Base-by-base conservation (phyloP, 768 basidiomycete species). In the Polyporus arcularius region DNA sequence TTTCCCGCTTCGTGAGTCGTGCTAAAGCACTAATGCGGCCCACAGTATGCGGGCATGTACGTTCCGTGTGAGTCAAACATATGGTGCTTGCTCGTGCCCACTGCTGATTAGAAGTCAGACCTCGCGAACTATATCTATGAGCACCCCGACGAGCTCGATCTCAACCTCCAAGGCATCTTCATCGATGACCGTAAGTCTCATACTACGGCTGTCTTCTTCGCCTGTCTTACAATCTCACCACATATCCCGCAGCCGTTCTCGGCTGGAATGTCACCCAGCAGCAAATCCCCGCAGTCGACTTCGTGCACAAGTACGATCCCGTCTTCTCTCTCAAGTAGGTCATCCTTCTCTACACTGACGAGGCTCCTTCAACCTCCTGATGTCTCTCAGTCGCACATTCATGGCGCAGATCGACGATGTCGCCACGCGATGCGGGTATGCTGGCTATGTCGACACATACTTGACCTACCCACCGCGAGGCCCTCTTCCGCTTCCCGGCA, bases 1-100 rank as follows among this genome's bases (percentile, higher is more conserved):
- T 11, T 0, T 3, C 9, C 16, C 16, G 15, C 14, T 5, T 10
- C 45, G 6, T 49, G 35, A n/a, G 21, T 26, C 50, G 3, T 52
- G 14, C 21, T 12, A 28, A 14, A 28, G 16, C 55, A 11, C 40
- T 46, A 10, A 11, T 18, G n/a, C 3, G 6, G 26, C 26, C 5
- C n/a, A 48, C 9, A 89, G 90, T 90, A 90, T 64, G 89, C 88
- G 1, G 90, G 90, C 62, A 85, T 70, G 76, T 91, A 89, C 78
- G 72, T 84, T 32, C 82, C 84, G 46, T 76, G 85, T 84, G 58
- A 70, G 83, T 73, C 18, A 11, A 35, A 2, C 26, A 3, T 26
- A 26, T 48, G 8, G 21, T 26, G 9, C 1, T 4, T 26, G 12
- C 2, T 10, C 21, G n/a, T 3, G 18, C 4, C 21, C 18, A 15